phyloP scores from a whole-genome alignment of 208 protist genomes.

The Trypanosoma congolense region DNA sequence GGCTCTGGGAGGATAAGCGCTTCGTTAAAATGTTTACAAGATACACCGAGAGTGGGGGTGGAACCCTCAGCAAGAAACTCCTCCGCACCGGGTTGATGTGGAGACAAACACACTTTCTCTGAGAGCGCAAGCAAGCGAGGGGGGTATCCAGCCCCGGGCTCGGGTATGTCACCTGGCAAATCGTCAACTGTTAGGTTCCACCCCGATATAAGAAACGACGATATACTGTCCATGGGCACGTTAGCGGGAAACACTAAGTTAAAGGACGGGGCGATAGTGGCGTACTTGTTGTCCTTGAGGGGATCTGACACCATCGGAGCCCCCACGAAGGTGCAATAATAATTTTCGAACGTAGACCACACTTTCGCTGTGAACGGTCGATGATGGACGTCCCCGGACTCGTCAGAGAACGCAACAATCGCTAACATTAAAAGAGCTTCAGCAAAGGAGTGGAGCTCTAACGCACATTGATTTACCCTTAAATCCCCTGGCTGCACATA shows the following conservation, averaged over 20 bases:
- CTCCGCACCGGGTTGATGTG: background rate
- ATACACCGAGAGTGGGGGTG: constrained; percentile 2
- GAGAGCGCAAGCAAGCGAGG: constrained; percentile 12
- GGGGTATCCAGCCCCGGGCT: constrained; percentile 2
- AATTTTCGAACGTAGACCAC: constrained; percentile 69
- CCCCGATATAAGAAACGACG: constrained; percentile 30
- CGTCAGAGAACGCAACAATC: constrained; percentile 76
- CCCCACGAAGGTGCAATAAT: constrained; percentile 32
- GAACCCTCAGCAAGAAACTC: background rate
- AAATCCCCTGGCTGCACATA: constrained; percentile 3
- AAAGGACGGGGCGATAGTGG: constrained; percentile 12
- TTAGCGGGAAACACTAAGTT: constrained; percentile 28
- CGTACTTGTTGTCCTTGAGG: constrained; percentile 15
- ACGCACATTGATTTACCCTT: constrained; percentile 8
- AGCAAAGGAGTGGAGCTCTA: constrained; percentile 66
- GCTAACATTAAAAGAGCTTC: constrained; percentile 75
- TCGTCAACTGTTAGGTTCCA: constrained; percentile 30
- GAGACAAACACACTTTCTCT: background rate
- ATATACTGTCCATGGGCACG: constrained; percentile 31
- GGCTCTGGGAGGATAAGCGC: constrained; percentile 10
- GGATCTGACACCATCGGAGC: constrained; percentile 23
- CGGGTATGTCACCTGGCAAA: background rate
- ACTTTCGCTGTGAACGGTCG: constrained; percentile 74
- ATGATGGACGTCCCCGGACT: constrained; percentile 41
- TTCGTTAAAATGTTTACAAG: constrained; percentile 23